Evolutionary conservation across 768 basidiomycete genomes (phyloP), one percentile per base, ranked within the genome.

Genomic region (Lyophyllum shimeji): DNA sequence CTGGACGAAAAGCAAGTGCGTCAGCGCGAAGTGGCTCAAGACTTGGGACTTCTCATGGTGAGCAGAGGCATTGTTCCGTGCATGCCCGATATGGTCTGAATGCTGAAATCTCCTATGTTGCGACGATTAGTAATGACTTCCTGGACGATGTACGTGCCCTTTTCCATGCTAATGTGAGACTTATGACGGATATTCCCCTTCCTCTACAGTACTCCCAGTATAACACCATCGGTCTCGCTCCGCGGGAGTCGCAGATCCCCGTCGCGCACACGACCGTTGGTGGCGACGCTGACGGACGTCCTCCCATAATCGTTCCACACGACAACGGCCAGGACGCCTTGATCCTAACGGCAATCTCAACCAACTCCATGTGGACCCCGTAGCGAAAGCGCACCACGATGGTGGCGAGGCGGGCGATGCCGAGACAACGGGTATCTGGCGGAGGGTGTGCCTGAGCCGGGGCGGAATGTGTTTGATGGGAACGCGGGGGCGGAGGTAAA

Each of bases 31-130:
- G 66, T 95, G 93, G 93, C 62, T 96, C 39, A 93, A 87, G 75
- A 90, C 87, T 4, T 99, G 97, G 97, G 97, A 99, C 72, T 98
- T 98, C 69, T 82, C 85, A 25, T 99, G 95, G 89, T 86, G 65
- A 40, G 81, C 69, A 1, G 17, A n/a, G n/a, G n/a, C n/a, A n/a
- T n/a, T n/a, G n/a, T n/a, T n/a, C 25, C 7, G 8, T 13, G 11
- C 44, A 33, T n/a, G n/a, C n/a, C n/a, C n/a, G n/a, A n/a, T n/a
- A n/a, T n/a, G n/a, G n/a, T n/a, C n/a, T n/a, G n/a, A n/a, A n/a
- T n/a, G n/a, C n/a, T n/a, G n/a, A n/a, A n/a, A n/a, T 24, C 1
- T 37, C 15, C 15, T 13, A 12, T 17, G 7, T 5, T 37, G 8
- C 15, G 15, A 12, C 12, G n/a, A n/a, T n/a, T 33, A 89, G 89